These are phyloP conservation scores for Rhizophagus sp. DNA, from an alignment of 192 early-diverging fungal species.

Conservation along the genomic window DNA sequence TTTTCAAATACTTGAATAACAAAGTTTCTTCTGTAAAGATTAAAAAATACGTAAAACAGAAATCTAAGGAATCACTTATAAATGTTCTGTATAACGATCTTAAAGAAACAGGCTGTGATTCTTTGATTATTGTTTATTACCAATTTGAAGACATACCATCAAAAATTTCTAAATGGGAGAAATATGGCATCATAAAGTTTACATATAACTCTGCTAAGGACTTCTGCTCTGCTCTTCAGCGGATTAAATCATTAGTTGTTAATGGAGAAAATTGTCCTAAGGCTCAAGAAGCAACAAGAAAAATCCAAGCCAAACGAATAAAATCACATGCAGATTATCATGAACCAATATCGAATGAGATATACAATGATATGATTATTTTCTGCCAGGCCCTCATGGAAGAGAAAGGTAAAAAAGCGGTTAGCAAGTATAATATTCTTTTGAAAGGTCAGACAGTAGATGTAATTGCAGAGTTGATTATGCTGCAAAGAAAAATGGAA, in stretches of 20 bases:
- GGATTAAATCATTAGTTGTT: background rate
- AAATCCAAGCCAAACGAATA: slow-evolving; percentile 17
- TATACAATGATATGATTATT: background rate
- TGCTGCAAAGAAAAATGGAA: background rate
- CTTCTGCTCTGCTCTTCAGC: background rate
- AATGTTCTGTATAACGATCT: background rate
- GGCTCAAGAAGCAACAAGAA: background rate
- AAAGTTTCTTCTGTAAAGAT: background rate
- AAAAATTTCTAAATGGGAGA: background rate
- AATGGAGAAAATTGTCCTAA: background rate
- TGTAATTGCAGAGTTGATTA: background rate
- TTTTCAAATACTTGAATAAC: slow-evolving; percentile 10
- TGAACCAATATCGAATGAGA: background rate
- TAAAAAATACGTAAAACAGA: background rate
- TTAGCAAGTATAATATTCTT: slow-evolving; percentile 17
- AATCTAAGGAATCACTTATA: background rate
- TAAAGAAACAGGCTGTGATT: background rate
- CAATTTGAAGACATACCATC: background rate
- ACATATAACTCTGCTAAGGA: background rate
- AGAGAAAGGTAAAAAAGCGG: background rate
- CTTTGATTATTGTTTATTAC: background rate
- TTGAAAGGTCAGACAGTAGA: slow-evolving; percentile 20
- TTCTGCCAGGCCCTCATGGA: background rate
- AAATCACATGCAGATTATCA: background rate
- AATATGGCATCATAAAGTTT: background rate